A percentile compares a stretch with the other conserved stretches of the same genome.
Conservation (phyloP, 1,284 basidiomycete species). For the Sanghuangporus weigelae region DNA sequence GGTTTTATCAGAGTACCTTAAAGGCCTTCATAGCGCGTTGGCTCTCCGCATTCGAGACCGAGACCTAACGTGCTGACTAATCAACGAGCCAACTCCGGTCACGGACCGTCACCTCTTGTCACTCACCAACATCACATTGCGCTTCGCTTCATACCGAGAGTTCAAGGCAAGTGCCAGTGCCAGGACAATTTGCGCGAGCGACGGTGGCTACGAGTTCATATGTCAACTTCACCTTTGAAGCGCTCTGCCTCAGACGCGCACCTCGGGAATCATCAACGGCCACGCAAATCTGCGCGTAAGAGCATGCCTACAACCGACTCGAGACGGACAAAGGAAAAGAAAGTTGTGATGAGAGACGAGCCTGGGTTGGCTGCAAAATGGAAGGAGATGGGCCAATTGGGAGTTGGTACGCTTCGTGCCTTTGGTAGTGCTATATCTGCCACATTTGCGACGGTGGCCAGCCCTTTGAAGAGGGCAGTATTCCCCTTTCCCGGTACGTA, state of each 20-base stretch:
- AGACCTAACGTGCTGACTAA: no score
- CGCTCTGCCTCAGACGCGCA: conserved; percentile 16
- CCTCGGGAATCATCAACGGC: neutral
- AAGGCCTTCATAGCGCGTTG: no score
- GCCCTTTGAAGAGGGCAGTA: neutral
- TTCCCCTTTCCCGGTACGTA: neutral
- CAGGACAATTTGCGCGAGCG: neutral
- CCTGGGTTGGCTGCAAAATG: conserved; percentile 4
- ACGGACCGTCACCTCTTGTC: no score
- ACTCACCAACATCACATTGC: no score
- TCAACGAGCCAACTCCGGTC: no score
- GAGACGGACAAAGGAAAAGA: neutral
- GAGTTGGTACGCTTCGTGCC: neutral
- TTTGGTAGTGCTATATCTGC: neutral
- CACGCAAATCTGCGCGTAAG: conserved; percentile 8
- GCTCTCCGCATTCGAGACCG: no score
- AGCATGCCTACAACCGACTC: neutral
- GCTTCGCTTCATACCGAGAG: no score
- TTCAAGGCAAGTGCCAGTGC: neutral
- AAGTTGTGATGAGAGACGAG: neutral
- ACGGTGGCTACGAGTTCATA: neutral
- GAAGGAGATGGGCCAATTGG: neutral
- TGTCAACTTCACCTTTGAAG: conserved; percentile 11
- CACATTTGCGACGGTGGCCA: neutral
- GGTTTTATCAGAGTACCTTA: no score